Evolutionary conservation across 352 stramenopile species (phyloP).

Genomic region (Phytophthora colocasiae): DNA sequence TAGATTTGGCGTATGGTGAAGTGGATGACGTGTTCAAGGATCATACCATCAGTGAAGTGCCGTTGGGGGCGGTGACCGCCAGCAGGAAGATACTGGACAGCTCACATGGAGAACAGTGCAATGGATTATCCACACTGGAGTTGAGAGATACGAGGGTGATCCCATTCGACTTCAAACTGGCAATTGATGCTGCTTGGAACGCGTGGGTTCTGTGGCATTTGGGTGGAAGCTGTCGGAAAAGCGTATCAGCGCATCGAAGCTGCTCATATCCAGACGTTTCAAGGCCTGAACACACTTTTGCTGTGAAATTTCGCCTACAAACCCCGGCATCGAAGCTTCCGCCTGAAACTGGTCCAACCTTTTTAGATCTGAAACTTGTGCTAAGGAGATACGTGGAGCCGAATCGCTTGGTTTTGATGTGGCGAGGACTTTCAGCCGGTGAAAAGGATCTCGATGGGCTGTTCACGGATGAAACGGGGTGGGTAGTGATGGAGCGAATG

Average conservation of each 20-base stretch:
- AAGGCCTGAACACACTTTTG: conserved; percentile 42
- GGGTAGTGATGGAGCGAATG: conserved; percentile 38
- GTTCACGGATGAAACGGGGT: conserved; percentile 41
- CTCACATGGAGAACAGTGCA: conserved; percentile 1
- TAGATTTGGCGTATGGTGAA: conserved; percentile 31
- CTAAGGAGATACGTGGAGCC: conserved; percentile 45
- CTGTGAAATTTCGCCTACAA: conserved; percentile 44
- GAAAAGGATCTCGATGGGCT: conserved; percentile 41
- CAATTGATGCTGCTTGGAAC: conserved; percentile 43
- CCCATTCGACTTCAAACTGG: conserved; percentile 39
- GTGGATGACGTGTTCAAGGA: conserved; percentile 32
- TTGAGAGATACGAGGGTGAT: conserved; percentile 38
- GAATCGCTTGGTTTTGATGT: conserved; percentile 40
- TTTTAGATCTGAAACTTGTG: conserved; percentile 45
- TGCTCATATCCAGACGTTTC: conserved; percentile 40
- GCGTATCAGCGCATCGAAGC: conserved; percentile 35
- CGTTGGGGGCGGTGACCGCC: conserved; percentile 10
- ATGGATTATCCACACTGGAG: conserved; percentile 15
- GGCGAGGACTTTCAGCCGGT: conserved; percentile 39
- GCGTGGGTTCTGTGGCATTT: conserved; percentile 46
- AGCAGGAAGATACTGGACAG: conserved; percentile 26
- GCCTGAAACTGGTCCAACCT: conserved; percentile 4
- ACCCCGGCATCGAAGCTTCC: conserved; percentile 7
- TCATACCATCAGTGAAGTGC: conserved; percentile 6
- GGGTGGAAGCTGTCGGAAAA: conserved; percentile 38